These are phyloP conservation scores for Pachysandra terminalis DNA, from an alignment of 164 flowering plant species.

Conservation along the genomic window DNA sequence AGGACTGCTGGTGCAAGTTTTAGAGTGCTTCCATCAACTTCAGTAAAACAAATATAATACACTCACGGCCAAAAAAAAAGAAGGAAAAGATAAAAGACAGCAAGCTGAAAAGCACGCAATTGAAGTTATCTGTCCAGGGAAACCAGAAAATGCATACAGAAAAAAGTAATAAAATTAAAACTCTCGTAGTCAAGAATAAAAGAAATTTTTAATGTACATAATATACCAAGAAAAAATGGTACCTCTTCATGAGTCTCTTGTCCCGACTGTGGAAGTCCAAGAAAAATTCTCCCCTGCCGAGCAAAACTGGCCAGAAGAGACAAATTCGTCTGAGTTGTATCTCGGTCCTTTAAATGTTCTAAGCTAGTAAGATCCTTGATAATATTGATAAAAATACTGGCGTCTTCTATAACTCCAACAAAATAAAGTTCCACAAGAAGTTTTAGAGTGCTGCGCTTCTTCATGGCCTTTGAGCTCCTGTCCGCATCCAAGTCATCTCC, in stretches of 20 bases:
- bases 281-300: constrained; percentile 84
- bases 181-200: background rate
- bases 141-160: background rate
- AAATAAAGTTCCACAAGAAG: constrained; percentile 88
- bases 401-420: constrained; percentile 89
- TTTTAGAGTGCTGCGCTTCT: constrained; percentile 85
- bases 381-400: constrained; percentile 61
- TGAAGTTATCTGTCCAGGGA: background rate
- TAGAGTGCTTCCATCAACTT: background rate
- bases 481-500: constrained; percentile 79
- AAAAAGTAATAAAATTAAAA: background rate
- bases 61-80: background rate
- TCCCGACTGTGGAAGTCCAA: constrained; percentile 77
- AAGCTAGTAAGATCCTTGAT: constrained; percentile 83
- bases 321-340: constrained; percentile 81
- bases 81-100: background rate
- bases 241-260: constrained; percentile 92
- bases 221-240: constrained; percentile 5
- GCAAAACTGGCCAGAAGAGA: constrained; percentile 94
- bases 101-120: background rate
- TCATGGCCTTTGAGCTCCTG: constrained; percentile 81
- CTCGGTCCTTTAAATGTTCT: constrained; percentile 90
- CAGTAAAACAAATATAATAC: background rate
- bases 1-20: background rate
- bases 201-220: background rate